Conservation (phyloP, 495 filamentous ascomycete genomes). For the Aspergillus cavernicola region DNA sequence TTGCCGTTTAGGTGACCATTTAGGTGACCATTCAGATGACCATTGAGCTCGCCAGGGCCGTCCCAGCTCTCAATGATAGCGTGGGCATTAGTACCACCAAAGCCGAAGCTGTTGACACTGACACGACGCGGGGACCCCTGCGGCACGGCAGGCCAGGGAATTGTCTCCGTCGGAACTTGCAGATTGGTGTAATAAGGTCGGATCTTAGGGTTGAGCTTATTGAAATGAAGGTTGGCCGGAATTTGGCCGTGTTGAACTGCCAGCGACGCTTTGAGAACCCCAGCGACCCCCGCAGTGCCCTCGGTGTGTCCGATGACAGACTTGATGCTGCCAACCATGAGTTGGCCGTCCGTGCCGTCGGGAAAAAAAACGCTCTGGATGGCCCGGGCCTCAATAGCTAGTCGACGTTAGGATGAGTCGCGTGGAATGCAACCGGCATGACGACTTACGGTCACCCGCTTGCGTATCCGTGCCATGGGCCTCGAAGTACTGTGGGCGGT, state of each 20-base stretch:
- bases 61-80: not conserved
- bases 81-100: conserved; percentile 2
- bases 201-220: not conserved
- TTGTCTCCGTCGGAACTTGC: not conserved
- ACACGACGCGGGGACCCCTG: not conserved
- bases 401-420: too few species aligned
- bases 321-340: not conserved
- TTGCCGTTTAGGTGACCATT: not conserved
- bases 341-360: not conserved
- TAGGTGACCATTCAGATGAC: too few species aligned
- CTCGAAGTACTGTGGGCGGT: conserved; percentile 38
- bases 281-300: not conserved
- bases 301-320: not conserved
- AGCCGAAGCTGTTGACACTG: conserved; percentile 4
- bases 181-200: not conserved
- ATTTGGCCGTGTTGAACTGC: not conserved
- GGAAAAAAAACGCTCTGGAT: conserved; percentile 28
- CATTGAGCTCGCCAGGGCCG: too few species aligned
- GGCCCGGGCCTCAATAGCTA: conserved; percentile 32
- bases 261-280: not conserved
- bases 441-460: conserved; percentile 30
- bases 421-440: too few species aligned
- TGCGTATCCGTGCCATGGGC: conserved; percentile 41
- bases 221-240: not conserved
- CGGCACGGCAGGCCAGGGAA: not conserved